Conservation (phyloP, 352 stramenopile genomes). For the Halophytophthora polymorphica region DNA sequence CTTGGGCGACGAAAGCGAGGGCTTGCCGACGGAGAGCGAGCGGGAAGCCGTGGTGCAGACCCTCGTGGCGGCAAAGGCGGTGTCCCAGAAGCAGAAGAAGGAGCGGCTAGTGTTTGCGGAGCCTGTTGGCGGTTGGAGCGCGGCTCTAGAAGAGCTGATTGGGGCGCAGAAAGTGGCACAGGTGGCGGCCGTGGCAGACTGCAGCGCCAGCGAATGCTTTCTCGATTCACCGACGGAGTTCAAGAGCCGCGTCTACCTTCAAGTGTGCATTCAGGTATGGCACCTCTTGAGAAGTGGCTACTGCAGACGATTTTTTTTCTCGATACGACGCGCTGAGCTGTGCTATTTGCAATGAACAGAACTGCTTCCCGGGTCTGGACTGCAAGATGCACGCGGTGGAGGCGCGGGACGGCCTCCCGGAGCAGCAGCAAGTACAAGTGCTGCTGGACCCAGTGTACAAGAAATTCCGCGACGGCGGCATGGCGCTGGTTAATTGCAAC, state of each 20-base stretch:
- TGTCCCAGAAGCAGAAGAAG: constrained; percentile 32
- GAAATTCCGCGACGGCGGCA: constrained; percentile 55
- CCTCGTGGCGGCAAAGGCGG: constrained; percentile 20
- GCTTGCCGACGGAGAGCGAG: constrained; percentile 34
- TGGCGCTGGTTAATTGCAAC: constrained; percentile 46
- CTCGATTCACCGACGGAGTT: constrained; percentile 45
- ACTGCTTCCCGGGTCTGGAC: constrained; percentile 65
- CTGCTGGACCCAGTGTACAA: constrained; percentile 64
- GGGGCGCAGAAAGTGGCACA: constrained; percentile 5
- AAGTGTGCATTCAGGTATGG: constrained; percentile 80
- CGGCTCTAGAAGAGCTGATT: constrained; percentile 34
- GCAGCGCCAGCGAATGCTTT: constrained; percentile 19
- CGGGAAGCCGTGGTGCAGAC: constrained; percentile 28
- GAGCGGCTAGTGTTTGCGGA: constrained; percentile 51
- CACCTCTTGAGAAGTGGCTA: too few relatives aligned
- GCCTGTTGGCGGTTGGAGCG: constrained; percentile 44
- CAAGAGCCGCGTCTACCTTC: constrained; percentile 55
- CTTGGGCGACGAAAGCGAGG: constrained; percentile 23
- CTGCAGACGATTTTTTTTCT: too few relatives aligned
- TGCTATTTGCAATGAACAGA: constrained; percentile 20
- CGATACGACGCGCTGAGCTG: neutral
- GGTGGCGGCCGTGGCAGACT: constrained; percentile 22
- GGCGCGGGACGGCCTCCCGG: constrained; percentile 5
- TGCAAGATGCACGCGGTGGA: constrained; percentile 42
- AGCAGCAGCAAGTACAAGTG: constrained; percentile 41